phyloP scores from a whole-genome alignment of 106 monocot genomes.

The Dendrobium huoshanense region DNA sequence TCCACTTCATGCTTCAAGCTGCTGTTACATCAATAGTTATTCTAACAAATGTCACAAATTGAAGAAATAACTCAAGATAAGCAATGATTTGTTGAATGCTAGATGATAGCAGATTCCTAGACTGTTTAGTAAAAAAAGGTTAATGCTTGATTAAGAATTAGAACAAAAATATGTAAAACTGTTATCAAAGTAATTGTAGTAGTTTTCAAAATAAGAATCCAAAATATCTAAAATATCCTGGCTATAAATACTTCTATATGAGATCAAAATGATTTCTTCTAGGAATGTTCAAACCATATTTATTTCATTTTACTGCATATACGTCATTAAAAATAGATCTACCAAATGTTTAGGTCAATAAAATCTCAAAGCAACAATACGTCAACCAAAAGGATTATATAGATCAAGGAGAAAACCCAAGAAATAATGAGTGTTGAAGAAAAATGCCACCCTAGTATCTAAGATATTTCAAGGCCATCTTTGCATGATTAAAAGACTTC shows the following conservation, averaged over 20 bases:
- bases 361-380: not conserved
- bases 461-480: not conserved
- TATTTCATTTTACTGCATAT: not conserved
- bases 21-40: not conserved
- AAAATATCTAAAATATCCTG: not conserved
- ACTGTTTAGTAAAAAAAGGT: no score
- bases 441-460: not conserved
- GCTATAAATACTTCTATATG: not conserved
- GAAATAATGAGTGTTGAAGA: not conserved
- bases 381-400: not conserved
- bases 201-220: not conserved
- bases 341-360: not conserved
- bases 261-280: not conserved
- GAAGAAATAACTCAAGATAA: not conserved
- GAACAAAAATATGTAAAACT: not conserved
- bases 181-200: not conserved
- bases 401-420: not conserved
- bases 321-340: not conserved
- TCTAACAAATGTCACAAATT: not conserved
- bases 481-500: not conserved
- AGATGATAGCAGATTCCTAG: no score
- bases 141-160: no score
- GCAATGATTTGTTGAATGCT: not conserved
- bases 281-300: not conserved
- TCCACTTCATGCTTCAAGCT: not conserved